Conservation (phyloP, 345 rosid species). For the Pistacia vera region DNA sequence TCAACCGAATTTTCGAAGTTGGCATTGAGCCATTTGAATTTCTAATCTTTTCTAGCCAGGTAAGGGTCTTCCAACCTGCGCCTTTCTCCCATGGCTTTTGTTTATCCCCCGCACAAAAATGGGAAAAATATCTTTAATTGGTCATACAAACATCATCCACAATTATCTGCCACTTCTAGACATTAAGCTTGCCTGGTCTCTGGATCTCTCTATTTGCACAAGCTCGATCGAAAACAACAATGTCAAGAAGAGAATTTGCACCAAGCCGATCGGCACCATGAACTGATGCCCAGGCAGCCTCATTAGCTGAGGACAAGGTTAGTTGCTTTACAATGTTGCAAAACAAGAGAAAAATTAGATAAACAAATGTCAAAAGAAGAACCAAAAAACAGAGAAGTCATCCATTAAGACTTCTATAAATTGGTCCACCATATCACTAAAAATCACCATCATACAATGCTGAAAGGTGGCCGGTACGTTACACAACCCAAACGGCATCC, state of each 20-base stretch:
- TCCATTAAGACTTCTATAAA: too few species aligned
- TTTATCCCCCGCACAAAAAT: conserved; percentile 61
- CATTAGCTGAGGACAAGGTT: conserved; percentile 53
- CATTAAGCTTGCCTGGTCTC: conserved; percentile 62
- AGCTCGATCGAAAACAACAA: conserved; percentile 97
- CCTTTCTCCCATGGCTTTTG: conserved; percentile 85
- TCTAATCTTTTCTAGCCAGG: conserved; percentile 89
- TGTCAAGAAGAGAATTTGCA: conserved; percentile 97
- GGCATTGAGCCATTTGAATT: conserved; percentile 85
- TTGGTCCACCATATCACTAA: too few species aligned
- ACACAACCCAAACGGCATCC: too few species aligned
- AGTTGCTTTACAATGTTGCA: too few species aligned
- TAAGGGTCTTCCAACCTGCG: conserved; percentile 89
- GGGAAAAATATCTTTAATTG: neutral
- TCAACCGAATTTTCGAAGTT: conserved; percentile 83
- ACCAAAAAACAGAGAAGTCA: too few species aligned
- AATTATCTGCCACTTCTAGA: neutral
- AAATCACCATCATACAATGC: too few species aligned
- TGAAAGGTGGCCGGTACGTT: too few species aligned
- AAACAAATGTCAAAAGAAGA: too few species aligned
- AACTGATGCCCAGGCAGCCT: conserved; percentile 99
- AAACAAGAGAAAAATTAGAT: too few species aligned
- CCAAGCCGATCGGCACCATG: conserved; percentile 99
- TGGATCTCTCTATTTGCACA: conserved; percentile 91
- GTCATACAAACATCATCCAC: neutral